A percentile compares a stretch with the other conserved stretches of the same genome.
These are phyloP conservation scores for Noccaea bulbosa DNA, from an alignment of 345 rosid genomes.

Conservation along the genomic window DNA sequence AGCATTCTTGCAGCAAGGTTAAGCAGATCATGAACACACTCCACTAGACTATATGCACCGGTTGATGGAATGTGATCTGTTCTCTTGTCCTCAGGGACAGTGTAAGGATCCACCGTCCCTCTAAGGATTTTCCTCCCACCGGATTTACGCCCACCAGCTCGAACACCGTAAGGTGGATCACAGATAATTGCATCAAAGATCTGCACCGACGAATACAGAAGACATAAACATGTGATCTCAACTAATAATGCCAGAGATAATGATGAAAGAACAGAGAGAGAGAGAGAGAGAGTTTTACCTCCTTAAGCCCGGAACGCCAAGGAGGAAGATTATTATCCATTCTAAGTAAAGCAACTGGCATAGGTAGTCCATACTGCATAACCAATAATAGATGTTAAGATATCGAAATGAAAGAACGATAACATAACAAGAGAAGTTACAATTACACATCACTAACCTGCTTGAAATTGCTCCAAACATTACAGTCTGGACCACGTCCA, in stretches of 20 bases:
- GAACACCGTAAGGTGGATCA: constrained; percentile 96
- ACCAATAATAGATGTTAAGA: not conserved
- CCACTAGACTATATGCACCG: constrained; percentile 80
- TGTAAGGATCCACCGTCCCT: constrained; percentile 82
- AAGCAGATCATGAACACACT: constrained; percentile 91
- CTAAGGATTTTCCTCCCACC: constrained; percentile 92
- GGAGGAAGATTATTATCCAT: constrained; percentile 97
- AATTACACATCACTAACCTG: constrained; percentile 57
- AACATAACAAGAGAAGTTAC: constrained; percentile 14
- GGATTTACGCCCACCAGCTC: constrained; percentile 96
- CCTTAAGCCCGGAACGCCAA: constrained; percentile 85
- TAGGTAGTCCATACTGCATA: constrained; percentile 86
- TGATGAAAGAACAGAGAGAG: constrained; percentile 1
- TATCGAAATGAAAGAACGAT: not conserved
- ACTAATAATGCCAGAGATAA: not conserved
- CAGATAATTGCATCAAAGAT: constrained; percentile 88
- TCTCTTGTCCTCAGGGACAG: constrained; percentile 92
- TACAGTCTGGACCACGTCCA: constrained; percentile 96
- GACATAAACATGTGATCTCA: not conserved
- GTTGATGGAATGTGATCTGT: constrained; percentile 93
- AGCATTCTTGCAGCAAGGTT: constrained; percentile 91
- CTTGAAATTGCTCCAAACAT: constrained; percentile 98
- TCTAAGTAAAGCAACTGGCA: constrained; percentile 78
- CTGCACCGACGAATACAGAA: constrained; percentile 44
- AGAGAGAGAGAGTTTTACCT: constrained; percentile 52